Evolutionary conservation across 192 early-diverging fungal genomes (phyloP), one percentile per base, ranked within the genome.

Genomic region (Coemansia sp.): DNA sequence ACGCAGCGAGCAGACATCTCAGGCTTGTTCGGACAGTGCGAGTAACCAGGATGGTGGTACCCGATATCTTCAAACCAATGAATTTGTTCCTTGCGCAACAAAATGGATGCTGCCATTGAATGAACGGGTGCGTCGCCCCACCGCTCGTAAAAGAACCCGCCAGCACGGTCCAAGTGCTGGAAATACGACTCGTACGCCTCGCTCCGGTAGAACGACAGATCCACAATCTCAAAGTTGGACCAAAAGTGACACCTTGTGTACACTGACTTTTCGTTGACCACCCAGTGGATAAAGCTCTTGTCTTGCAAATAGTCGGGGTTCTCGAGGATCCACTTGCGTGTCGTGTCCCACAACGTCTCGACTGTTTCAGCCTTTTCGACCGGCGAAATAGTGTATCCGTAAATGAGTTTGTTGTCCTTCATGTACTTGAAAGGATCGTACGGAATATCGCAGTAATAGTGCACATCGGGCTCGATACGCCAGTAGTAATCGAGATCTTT

Each of bases 21-120:
- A n/a, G 67, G 67, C 37, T 86, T 78, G 29, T 78, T 75, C 1
- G 91, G 89, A 71, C 92, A 94, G 68, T 92, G 89, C 59, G 80
- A 72, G 62, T 85, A 81, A 26, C 76, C 71, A 21, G 83, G 82
- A 57, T 90, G 88, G 49, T 87, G 72, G 74, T 90, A 90, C 8
- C 88, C 90, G 55, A 91, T 83, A 62, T 91, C 87, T 59, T 90
- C 86, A 61, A 90, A 91, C 69, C 85, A 90, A 51, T 90, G 88
- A 6, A 91, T 77, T 64, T 90, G 67, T 21, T 80, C 80, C 51
- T 86, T 88, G 16, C 61, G 39, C 67, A 90, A 68, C 35, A 87
- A 76, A 7, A 91, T 68, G 22, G 85, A 69, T 4, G 83, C 88
- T 11, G 78, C 87, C 41, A 91, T 74, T 12, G 88, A 88, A 74